Evolutionary conservation across 2,329 filamentous ascomycete genomes (phyloP).

Genomic region (Mycosphaerella sp.): DNA sequence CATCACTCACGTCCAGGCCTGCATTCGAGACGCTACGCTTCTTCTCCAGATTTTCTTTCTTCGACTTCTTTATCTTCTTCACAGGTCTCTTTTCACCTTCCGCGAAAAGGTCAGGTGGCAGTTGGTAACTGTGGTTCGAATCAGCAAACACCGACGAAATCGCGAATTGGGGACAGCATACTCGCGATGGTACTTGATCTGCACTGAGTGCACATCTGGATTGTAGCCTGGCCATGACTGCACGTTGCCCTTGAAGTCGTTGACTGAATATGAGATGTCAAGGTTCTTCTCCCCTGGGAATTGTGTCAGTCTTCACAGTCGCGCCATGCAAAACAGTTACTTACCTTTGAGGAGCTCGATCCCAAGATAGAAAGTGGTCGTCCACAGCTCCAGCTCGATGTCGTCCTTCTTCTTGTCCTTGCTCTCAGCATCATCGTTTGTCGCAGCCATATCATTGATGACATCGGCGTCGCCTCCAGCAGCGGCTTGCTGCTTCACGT

Average conservation of each 20-base stretch:
- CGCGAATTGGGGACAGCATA: conserved; percentile 44
- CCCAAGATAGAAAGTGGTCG: conserved; percentile 91
- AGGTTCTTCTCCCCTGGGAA: conserved; percentile 59
- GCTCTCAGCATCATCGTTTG: conserved; percentile 29
- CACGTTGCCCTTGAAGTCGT: conserved; percentile 80
- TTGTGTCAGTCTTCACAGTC: conserved; percentile 8
- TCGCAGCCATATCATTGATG: conserved; percentile 30
- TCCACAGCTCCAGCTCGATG: conserved; percentile 59
- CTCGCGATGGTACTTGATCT: conserved; percentile 80
- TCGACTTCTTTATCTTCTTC: conserved; percentile 38
- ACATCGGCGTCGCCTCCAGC: conserved; percentile 34
- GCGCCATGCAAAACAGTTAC: not conserved
- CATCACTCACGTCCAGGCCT: conserved; percentile 42
- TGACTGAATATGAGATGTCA: conserved; percentile 74
- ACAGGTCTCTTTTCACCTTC: conserved; percentile 58
- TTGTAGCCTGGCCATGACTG: conserved; percentile 70
- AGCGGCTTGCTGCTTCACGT: conserved; percentile 43
- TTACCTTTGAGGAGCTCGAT: conserved; percentile 57
- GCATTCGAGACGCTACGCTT: conserved; percentile 43
- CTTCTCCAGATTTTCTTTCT: conserved; percentile 33
- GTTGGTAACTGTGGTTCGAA: conserved; percentile 60
- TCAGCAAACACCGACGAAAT: conserved; percentile 12
- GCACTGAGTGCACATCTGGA: conserved; percentile 67
- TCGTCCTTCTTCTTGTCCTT: conserved; percentile 35
- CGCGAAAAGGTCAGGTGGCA: conserved; percentile 86